A percentile compares a stretch with the other conserved stretches of the same genome.
Evolutionary conservation across 2,329 filamentous ascomycete species (phyloP).

Genomic region (Chrysoporthe cubensis): DNA sequence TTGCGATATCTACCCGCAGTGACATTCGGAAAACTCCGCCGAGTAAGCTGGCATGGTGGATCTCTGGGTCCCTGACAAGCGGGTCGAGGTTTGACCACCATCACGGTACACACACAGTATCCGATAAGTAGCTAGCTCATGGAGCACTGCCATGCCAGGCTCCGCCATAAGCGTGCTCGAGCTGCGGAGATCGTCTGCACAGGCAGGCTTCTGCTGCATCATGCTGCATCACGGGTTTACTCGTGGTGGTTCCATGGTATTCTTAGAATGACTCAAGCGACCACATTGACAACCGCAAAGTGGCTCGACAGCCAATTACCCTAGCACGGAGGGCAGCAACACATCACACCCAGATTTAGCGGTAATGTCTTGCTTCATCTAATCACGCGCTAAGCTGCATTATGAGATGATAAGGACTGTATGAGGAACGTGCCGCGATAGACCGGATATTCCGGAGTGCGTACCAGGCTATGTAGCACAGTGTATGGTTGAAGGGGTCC

Average conservation of each 20-base stretch:
- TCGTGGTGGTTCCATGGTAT: background rate
- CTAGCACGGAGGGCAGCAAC: background rate
- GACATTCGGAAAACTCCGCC: conserved; percentile 1
- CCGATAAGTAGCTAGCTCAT: background rate
- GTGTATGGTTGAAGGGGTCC: background rate
- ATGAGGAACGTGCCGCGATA: background rate
- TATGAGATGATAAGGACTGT: conserved; percentile 1
- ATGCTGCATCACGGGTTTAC: background rate
- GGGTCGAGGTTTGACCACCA: background rate
- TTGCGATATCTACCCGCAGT: background rate
- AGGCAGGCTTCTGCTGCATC: background rate
- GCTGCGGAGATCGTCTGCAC: conserved; percentile 2
- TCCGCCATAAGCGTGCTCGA: background rate
- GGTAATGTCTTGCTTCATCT: too few species aligned
- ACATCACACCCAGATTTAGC: too few species aligned
- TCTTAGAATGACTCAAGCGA: background rate
- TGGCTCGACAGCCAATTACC: background rate
- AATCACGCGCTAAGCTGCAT: background rate
- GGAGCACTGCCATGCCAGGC: background rate
- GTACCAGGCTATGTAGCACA: background rate
- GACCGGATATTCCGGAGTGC: background rate
- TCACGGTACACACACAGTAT: background rate
- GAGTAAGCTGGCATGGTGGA: background rate
- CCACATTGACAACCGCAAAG: background rate
- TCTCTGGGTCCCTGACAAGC: background rate